These are phyloP conservation scores for Pseudopediastrum boryanum DNA, from an alignment of 139 green algal genomes.

Conservation along the genomic window DNA sequence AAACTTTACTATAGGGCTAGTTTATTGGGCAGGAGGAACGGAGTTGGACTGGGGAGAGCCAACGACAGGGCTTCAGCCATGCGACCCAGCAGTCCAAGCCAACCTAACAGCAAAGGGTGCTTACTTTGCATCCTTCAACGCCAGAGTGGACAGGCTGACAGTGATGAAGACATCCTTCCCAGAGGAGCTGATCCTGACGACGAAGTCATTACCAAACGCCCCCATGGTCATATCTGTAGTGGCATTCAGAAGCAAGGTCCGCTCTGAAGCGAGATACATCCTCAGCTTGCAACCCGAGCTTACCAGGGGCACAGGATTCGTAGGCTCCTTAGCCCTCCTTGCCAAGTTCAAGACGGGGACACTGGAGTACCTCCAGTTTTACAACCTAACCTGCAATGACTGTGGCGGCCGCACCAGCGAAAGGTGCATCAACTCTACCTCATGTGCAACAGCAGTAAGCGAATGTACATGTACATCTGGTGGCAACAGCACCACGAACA, in stretches of 20 bases:
- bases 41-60: constrained; percentile 21
- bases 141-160: constrained; percentile 22
- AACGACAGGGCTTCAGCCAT: constrained; percentile 29
- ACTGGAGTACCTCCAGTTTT: constrained; percentile 37
- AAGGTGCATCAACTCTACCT: constrained; percentile 31
- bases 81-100: constrained; percentile 27
- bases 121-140: constrained; percentile 27
- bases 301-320: constrained; percentile 28
- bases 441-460: constrained; percentile 3
- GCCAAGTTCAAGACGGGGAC: constrained; percentile 31
- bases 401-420: constrained; percentile 27
- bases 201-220: neutral
- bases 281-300: constrained; percentile 28
- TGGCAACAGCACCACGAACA: neutral
- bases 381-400: constrained; percentile 43
- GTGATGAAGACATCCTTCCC: constrained; percentile 35
- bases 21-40: constrained; percentile 30
- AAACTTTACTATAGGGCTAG: constrained; percentile 23
- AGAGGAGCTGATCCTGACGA: constrained; percentile 35
- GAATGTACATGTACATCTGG: constrained; percentile 9
- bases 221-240: constrained; percentile 30
- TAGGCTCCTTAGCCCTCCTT: constrained; percentile 15
- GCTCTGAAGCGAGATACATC: constrained; percentile 31
- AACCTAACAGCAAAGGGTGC: constrained; percentile 23
- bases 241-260: constrained; percentile 28